phyloP scores from a whole-genome alignment of 2,329 filamentous ascomycete genomes.

The Phaeophleospora eucalypticola region DNA sequence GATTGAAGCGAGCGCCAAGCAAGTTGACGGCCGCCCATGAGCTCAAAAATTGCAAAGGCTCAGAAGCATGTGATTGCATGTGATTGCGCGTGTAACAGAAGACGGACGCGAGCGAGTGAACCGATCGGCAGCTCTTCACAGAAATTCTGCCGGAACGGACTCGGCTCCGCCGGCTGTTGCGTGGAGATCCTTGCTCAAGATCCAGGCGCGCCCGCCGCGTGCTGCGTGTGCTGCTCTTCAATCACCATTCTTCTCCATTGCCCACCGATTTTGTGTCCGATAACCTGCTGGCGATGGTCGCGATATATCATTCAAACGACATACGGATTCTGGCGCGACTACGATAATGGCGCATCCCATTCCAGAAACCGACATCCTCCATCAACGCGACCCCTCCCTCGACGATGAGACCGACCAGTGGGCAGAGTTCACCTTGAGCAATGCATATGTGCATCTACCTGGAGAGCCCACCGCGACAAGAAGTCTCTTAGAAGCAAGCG shows the following conservation, averaged over 20 bases:
- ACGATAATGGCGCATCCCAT: constrained; percentile 24
- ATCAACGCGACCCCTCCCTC: constrained; percentile 38
- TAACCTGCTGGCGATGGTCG: constrained; percentile 7
- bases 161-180: too few species aligned
- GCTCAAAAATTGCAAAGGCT: neutral
- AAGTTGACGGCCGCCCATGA: constrained; percentile 24
- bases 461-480: constrained; percentile 40
- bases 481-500: constrained; percentile 59
- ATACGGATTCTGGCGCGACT: neutral
- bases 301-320: neutral
- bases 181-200: too few species aligned
- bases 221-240: too few species aligned
- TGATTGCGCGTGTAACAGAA: too few species aligned
- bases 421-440: constrained; percentile 58
- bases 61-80: constrained; percentile 1
- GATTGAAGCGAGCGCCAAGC: constrained; percentile 21
- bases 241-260: too few species aligned
- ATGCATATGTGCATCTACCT: constrained; percentile 51
- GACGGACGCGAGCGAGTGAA: too few species aligned
- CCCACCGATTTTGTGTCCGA: too few species aligned
- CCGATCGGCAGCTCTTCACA: neutral
- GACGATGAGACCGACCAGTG: constrained; percentile 45
- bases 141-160: too few species aligned
- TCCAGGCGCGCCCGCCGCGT: too few species aligned
- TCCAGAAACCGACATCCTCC: constrained; percentile 37